Base-by-base conservation (phyloP, 768 basidiomycete genomes). In the Hypholoma fasciculare region DNA sequence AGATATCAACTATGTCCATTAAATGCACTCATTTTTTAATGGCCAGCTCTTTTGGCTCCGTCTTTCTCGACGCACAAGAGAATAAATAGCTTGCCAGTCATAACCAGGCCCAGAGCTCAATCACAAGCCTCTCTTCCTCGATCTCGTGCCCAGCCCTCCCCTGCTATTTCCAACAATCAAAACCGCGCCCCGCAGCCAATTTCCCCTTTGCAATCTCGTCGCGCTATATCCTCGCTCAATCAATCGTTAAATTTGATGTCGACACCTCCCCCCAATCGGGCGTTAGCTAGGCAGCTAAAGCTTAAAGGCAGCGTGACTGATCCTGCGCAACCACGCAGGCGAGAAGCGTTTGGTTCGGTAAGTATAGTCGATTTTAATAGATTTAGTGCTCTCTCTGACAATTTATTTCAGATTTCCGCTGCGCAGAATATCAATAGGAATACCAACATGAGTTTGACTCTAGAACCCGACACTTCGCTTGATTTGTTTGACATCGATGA, bases 401-500 rank as follows among this genome's bases (percentile, higher is more conserved):
- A n/a, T 23, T 44, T 38, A n/a, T 26, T 40, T 43, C n/a, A 78
- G 76, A 63, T 74, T 40, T 68, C 70, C 19, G 72, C 71, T 11
- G 66, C 71, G 20, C 70, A 70, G 57, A 69, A 76, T 60, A 42
- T 64, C 16, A 60, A 63, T 48, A 63, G 64, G 37, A 72, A 66
- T 57, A 60, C 64, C 51, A 72, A 66, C 57, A 71, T 73, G 58
- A 77, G 71, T 58, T 60, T 73, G 49, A 70, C 71, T 40, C 59
- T 75, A 27, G 74, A 73, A 53, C 71, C 71, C 67, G 80, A 79
- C 63, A 73, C 79, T 66, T 74, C 77, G 65, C 63, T 79, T 42
- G 82, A 89, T 38, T 74, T 90, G 56, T 90, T 88, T 67, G 86
- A 90, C 65, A 90, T 91, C 60, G 84, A 89, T 64, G 89, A 90